Percentiles rank a stretch among this genome's conserved stretches.
phyloP scores from a whole-genome alignment of 164 flowering plant species.

The Annona cherimola region DNA sequence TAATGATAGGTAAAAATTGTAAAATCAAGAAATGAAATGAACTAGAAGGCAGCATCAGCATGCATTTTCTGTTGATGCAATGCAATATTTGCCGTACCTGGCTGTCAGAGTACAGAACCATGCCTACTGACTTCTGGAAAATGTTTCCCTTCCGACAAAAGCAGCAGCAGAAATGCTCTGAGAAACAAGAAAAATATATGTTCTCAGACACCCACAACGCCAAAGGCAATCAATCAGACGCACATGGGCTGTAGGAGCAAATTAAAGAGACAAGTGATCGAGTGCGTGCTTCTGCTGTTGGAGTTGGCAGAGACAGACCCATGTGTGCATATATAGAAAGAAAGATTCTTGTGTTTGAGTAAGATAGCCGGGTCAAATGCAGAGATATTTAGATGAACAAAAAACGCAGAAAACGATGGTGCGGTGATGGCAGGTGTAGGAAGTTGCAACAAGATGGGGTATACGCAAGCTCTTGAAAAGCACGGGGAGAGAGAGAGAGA shows the following conservation, averaged over 20 bases:
- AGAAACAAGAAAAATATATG: neutral
- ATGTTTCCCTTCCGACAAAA: neutral
- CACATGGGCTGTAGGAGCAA: slow-evolving; percentile 9
- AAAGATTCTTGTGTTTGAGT: neutral
- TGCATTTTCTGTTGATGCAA: too few relatives aligned
- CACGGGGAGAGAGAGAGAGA: neutral
- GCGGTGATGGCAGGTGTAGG: slow-evolving; percentile 8
- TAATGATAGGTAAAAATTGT: too few relatives aligned
- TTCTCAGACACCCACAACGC: neutral
- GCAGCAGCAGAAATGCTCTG: neutral
- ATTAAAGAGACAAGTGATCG: neutral
- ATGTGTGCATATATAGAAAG: slow-evolving; percentile 16
- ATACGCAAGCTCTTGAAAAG: slow-evolving; percentile 7
- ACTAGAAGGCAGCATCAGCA: too few relatives aligned
- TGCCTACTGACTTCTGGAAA: neutral
- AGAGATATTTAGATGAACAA: neutral
- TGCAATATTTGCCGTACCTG: neutral
- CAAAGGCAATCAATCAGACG: neutral
- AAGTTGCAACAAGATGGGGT: slow-evolving; percentile 7
- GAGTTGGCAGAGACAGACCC: neutral
- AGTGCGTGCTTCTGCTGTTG: neutral
- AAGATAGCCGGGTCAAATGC: slow-evolving; percentile 1
- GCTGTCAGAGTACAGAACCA: slow-evolving; percentile 4
- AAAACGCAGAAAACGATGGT: neutral
- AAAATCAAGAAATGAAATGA: too few relatives aligned